Evolutionary conservation across 192 early-diverging fungal species (phyloP), one percentile per base, ranked within the genome.

Genomic region (Gryganskiella cystojenkinii): DNA sequence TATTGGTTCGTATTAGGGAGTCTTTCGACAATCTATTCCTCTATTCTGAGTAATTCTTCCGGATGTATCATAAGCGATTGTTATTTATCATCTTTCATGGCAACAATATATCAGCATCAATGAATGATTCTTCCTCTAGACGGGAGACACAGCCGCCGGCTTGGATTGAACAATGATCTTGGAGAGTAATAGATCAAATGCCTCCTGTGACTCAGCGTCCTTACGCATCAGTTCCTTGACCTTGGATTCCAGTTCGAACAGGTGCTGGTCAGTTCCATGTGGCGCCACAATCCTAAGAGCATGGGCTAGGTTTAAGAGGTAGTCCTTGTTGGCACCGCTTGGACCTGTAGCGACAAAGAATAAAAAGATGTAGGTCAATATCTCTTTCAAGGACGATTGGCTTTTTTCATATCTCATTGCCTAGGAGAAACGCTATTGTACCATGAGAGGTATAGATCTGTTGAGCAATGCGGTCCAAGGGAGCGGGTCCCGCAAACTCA

Each of bases 401-500:
- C n/a, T 2, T 31, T 3, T n/a, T 50, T 3, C 8, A 7, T 50
- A 14, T 52, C 17, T 2, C 25, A 52, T 52, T 52, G 30, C 51
- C 25, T 52, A 28, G 30, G 58, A 35, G 0, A 17, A n/a, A n/a
- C n/a, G n/a, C n/a, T n/a, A n/a, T n/a, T 54, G 55, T 83, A 82
- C 91, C 92, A 59, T 71, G 79, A 0, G 91, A 85, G 4, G 65
- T 45, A 6, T 85, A 86, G 50, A 96, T 94, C 31, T 93, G 88
- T 9, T 69, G 27, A 0, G 92, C 92, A 27, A 95, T 90, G 1
- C 70, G 62, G 22, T 89, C 83, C 6, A 89, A 22, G 2, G 86
- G 79, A 13, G 88, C 86, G 4, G 90, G 88, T 3, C 94, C 92
- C 2, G 91, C 84, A 75, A 94, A 96, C n/a, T 90, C 87, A 37